phyloP scores from a whole-genome alignment of 192 early-diverging fungal species.

The Allomyces macrogynus region DNA sequence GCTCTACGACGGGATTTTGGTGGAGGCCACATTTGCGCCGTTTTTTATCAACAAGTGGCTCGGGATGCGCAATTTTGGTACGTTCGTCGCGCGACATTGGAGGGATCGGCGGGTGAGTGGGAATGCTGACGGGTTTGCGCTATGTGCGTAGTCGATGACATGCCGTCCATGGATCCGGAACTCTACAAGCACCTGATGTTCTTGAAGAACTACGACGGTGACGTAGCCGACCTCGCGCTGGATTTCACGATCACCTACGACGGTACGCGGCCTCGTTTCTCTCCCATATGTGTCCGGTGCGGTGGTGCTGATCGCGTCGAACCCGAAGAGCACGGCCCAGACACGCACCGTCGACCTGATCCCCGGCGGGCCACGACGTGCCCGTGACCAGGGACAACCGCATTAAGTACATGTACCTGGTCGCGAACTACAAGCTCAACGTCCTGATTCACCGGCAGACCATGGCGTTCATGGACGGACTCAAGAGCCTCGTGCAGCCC shows the following conservation, averaged over 20 bases:
- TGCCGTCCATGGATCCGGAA: slow-evolving; percentile 56
- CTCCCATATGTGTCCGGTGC: no score
- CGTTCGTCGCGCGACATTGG: slow-evolving; percentile 8
- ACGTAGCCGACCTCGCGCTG: slow-evolving; percentile 45
- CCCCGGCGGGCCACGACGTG: slow-evolving; percentile 46
- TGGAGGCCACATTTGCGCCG: slow-evolving; percentile 60
- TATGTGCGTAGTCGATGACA: slow-evolving; percentile 45
- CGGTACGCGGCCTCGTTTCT: slow-evolving; percentile 11
- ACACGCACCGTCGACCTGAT: slow-evolving; percentile 42
- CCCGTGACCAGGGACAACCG: slow-evolving; percentile 71
- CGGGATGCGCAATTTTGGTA: slow-evolving; percentile 40
- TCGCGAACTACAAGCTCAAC: slow-evolving; percentile 79
- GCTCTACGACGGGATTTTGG: slow-evolving; percentile 63
- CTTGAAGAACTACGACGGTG: slow-evolving; percentile 48
- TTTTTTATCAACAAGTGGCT: slow-evolving; percentile 64
- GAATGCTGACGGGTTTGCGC: background rate
- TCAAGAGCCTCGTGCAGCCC: slow-evolving; percentile 66
- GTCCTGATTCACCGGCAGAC: slow-evolving; percentile 53
- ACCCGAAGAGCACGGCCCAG: no score
- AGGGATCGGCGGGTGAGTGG: background rate
- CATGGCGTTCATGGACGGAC: slow-evolving; percentile 61
- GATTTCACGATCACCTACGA: slow-evolving; percentile 47
- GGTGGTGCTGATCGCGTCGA: no score
- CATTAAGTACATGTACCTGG: slow-evolving; percentile 63
- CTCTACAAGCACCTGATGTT: slow-evolving; percentile 51